A percentile compares a stretch with the other conserved stretches of the same genome.
Conservation (phyloP, 1,284 basidiomycete species). For the Rhodotorula sp. region DNA sequence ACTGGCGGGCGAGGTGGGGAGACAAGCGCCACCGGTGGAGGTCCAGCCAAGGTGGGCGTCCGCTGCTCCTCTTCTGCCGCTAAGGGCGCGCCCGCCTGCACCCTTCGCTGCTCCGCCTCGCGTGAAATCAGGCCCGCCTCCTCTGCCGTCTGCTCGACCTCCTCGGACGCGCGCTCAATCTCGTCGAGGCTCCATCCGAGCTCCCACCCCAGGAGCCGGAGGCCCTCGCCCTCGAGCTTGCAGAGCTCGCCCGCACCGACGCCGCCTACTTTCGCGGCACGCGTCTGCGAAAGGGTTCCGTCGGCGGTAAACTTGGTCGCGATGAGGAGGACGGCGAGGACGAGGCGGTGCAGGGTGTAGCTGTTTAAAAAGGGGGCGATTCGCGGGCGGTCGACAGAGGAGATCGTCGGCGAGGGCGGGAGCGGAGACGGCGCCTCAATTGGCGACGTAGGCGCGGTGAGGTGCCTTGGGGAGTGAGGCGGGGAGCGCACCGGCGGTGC, state of each 20-base stretch:
- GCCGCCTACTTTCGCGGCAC: constrained; percentile 42
- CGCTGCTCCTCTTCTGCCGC: not conserved
- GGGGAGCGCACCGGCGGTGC: too few species aligned
- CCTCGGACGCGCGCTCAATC: constrained; percentile 15
- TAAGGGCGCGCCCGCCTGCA: too few species aligned
- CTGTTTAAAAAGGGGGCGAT: constrained; percentile 32
- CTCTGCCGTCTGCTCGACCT: constrained; percentile 8
- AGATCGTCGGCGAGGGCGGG: constrained; percentile 17
- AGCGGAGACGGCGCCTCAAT: constrained; percentile 7
- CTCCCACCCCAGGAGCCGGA: constrained; percentile 34
- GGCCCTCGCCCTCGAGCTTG: constrained; percentile 36
- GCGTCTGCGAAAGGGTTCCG: constrained; percentile 22
- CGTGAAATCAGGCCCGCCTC: not conserved
- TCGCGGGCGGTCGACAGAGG: not conserved
- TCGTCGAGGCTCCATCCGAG: constrained; percentile 26
- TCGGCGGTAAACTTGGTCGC: constrained; percentile 40
- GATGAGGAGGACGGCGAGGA: constrained; percentile 39
- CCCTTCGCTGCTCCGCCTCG: not conserved
- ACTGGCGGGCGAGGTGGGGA: not conserved
- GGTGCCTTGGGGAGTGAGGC: not conserved
- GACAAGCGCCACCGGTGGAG: not conserved
- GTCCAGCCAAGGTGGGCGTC: not conserved
- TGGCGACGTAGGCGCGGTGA: not conserved
- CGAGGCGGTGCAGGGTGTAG: constrained; percentile 43
- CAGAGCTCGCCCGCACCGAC: constrained; percentile 36